A percentile compares a stretch with the other conserved stretches of the same genome.
Conservation (phyloP, 78 protist genomes). For the Chrysochromulina tobinii region DNA sequence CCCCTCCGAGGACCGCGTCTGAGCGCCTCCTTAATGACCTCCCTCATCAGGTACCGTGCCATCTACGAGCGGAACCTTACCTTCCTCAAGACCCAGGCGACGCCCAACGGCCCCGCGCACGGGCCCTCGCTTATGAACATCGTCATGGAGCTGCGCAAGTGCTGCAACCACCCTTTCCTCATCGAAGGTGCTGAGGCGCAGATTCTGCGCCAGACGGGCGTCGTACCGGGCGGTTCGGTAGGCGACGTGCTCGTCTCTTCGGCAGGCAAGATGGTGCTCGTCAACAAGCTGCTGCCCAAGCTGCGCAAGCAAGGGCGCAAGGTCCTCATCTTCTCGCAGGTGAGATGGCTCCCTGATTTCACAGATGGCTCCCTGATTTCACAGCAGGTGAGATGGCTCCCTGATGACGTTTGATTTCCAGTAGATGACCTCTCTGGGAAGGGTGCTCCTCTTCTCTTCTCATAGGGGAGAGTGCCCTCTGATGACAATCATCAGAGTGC, state of each 20-base stretch:
- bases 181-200: conserved; percentile 68
- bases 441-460: no score
- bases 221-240: background rate
- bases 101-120: no score
- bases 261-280: conserved; percentile 9
- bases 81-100: background rate
- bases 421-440: no score
- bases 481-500: no score
- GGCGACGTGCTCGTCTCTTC: background rate
- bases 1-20: no score
- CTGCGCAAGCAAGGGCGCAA: background rate
- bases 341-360: no score
- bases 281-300: conserved; percentile 55
- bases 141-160: conserved; percentile 88
- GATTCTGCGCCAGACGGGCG: background rate
- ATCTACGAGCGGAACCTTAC: conserved; percentile 74
- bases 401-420: no score
- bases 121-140: conserved; percentile 3
- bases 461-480: no score
- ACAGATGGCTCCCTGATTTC: no score
- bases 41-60: conserved; percentile 77
- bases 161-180: conserved; percentile 94
- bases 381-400: no score
- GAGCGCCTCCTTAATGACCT: no score
- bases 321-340: conserved; percentile 47